Evolutionary conservation across 2,329 filamentous ascomycete species (phyloP).

Genomic region (Endothia cerciana): DNA sequence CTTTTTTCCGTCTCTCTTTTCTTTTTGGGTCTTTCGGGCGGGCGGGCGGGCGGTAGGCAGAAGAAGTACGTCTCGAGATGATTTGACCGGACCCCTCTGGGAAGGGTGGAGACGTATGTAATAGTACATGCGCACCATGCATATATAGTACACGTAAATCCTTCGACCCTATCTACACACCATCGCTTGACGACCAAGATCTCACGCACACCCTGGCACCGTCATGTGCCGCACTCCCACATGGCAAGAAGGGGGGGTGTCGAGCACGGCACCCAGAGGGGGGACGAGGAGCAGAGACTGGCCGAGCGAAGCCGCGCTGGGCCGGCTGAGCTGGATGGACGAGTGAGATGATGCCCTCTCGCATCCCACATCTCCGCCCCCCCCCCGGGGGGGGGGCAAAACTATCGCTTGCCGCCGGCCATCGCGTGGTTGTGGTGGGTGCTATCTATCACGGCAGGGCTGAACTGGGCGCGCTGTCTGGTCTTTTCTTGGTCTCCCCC

Average conservation of each 20-base stretch:
- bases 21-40: background rate
- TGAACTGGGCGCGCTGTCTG: constrained; percentile 6
- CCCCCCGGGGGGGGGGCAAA: too few species aligned
- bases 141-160: background rate
- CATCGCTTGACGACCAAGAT: constrained; percentile 4
- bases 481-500: background rate
- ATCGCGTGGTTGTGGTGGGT: background rate
- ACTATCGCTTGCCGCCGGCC: background rate
- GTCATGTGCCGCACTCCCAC: constrained; percentile 5
- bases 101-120: too few species aligned
- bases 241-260: constrained; percentile 18
- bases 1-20: background rate
- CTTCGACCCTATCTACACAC: constrained; percentile 10
- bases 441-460: background rate
- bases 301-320: background rate
- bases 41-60: background rate
- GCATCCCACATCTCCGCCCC: background rate
- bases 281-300: background rate
- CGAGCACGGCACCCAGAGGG: background rate
- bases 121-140: background rate
- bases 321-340: background rate
- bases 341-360: background rate
- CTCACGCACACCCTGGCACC: background rate
- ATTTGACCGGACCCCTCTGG: too few species aligned
- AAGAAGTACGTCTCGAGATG: too few species aligned